phyloP scores from a whole-genome alignment of 805 yeast genomes.

The Wickerhamia fluorescens region DNA sequence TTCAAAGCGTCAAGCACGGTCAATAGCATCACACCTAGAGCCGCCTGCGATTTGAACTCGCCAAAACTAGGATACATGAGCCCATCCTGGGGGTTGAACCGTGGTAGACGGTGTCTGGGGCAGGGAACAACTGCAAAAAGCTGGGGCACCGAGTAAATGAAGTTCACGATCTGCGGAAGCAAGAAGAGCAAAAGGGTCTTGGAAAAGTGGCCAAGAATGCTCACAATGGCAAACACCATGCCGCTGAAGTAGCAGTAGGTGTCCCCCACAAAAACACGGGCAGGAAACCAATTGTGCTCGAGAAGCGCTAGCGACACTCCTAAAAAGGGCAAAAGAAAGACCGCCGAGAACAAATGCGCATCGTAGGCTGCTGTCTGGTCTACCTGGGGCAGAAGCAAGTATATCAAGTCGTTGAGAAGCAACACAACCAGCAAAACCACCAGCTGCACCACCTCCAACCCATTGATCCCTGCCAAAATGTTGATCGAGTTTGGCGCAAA shows the following conservation, averaged over 20 bases:
- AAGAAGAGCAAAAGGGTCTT: conserved; percentile 83
- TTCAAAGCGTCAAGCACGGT: conserved; percentile 39
- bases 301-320: conserved; percentile 77
- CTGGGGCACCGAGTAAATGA: conserved; percentile 88
- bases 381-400: conserved; percentile 41
- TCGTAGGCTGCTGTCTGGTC: conserved; percentile 50
- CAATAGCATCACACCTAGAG: conserved; percentile 25
- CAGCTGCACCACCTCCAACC: conserved; percentile 94
- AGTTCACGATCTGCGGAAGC: conserved; percentile 87
- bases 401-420: conserved; percentile 69
- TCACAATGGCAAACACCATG: conserved; percentile 97
- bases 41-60: conserved; percentile 22
- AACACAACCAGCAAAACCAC: conserved; percentile 67
- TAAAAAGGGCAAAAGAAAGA: conserved; percentile 75
- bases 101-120: conserved; percentile 92
- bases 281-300: conserved; percentile 84
- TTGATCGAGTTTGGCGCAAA: conserved; percentile 96
- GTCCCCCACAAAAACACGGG: conserved; percentile 93
- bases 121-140: conserved; percentile 81
- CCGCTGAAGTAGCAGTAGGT: conserved; percentile 98
- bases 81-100: conserved; percentile 59
- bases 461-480: conserved; percentile 93
- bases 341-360: conserved; percentile 75
- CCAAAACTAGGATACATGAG: conserved; percentile 59
- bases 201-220: conserved; percentile 92